Percentiles rank a stretch among this genome's conserved stretches.
Conservation (phyloP, 2,329 filamentous ascomycete species). For the Aspergillus transmontanensis region DNA sequence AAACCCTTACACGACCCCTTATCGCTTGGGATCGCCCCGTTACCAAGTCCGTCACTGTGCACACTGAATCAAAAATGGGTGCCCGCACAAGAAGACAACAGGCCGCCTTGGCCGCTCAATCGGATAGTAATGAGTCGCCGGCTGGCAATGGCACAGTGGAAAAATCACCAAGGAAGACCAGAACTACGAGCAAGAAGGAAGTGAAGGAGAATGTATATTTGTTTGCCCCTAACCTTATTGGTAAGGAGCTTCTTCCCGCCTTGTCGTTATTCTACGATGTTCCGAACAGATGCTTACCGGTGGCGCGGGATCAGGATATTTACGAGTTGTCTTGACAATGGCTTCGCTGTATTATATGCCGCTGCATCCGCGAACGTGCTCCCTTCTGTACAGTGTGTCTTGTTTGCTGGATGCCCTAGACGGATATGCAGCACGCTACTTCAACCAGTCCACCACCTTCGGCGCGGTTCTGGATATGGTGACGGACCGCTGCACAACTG, state of each 20-base stretch:
- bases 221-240: conserved; percentile 80
- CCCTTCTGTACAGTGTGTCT: conserved; percentile 81
- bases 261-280: neutral
- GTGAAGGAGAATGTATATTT: conserved; percentile 75
- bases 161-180: conserved; percentile 37
- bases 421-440: conserved; percentile 82
- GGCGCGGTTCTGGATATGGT: conserved; percentile 99
- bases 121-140: conserved; percentile 34
- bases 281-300: neutral
- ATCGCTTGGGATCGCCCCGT: neutral
- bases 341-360: conserved; percentile 99
- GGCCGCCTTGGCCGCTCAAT: conserved; percentile 32
- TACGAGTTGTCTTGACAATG: conserved; percentile 76
- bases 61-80: conserved; percentile 31
- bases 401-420: conserved; percentile 95
- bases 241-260: conserved; percentile 49
- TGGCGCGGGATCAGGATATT: conserved; percentile 62
- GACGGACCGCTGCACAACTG: conserved; percentile 94
- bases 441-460: conserved; percentile 92
- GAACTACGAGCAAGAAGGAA: conserved; percentile 32
- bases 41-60: neutral
- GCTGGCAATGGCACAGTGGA: conserved; percentile 33
- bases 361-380: conserved; percentile 93
- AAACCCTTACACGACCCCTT: neutral
- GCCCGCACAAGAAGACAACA: conserved; percentile 44